Base-by-base conservation (phyloP, 192 early-diverging fungal genomes). In the Neocallimastix lanati region DNA sequence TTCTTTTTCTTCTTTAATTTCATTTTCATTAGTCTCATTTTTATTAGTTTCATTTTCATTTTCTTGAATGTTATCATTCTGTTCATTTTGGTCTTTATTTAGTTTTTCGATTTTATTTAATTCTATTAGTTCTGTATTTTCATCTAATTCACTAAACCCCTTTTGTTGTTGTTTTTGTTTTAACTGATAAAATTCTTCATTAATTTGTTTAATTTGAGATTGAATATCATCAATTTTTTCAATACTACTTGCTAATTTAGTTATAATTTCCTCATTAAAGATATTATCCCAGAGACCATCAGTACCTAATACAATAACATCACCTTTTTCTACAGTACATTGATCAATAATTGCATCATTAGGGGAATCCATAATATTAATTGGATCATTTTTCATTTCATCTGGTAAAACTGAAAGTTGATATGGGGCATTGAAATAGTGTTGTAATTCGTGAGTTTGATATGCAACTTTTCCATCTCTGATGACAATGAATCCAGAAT, bases 241-340 rank as follows among this genome's bases (percentile, higher is more conserved):
- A 50, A 50, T 50, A 50, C 40, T 50, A 21, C 40, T 50, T 13
- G 40, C 0, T 50, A 50, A 50, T 50, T 50, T 50, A 25, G 40
- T 50, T 50, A 37, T 37, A 11, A 33, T 33, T 33, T 33, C 30
- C 11, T 33, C 78, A 78, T n/a, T 27, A 28, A 25, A 38, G 9
- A 80, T 28, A 36, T 81, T 81, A 67, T 81, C 80, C 15, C 77
- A 81, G 9, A 81, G 13, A 11, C 80, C 96, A 84, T 99, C 97
- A 6, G 92, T 91, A 28, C 93, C 97, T 78, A 99, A 81, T 28
- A 99, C 88, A 13, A 99, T 90, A 77, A 99, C 91, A 82, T 99
- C 97, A 40, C 94, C 94, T 82, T 93, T 91, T 79, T 94, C 89
- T 28, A 98, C 89, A 81, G 96, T 95, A 29, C 98, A 87, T 4